Percentiles rank a stretch among this genome's conserved stretches.
Conservation (phyloP, 2,329 filamentous ascomycete species). For the Cladorrhinum sp. region DNA sequence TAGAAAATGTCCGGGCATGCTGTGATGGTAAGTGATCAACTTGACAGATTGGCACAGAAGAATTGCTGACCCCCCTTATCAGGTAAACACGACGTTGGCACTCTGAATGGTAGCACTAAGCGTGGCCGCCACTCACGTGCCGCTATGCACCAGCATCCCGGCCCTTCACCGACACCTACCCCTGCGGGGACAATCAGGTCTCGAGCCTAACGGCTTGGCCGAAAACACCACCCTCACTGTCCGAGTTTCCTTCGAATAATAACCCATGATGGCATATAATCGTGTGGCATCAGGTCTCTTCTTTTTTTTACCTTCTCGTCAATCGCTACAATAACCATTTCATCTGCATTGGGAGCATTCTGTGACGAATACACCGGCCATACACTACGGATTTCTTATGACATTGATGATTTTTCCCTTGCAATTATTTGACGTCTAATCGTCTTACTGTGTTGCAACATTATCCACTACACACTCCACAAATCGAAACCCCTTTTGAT, state of each 20-base stretch:
- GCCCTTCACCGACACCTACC: conserved; percentile 26
- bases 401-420: conserved; percentile 25
- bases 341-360: conserved; percentile 21
- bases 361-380: conserved; percentile 27
- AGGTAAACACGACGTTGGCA: conserved; percentile 74
- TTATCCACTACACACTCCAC: background rate
- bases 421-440: background rate
- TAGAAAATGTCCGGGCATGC: conserved; percentile 95
- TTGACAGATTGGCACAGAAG: background rate
- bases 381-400: conserved; percentile 28
- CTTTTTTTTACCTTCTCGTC: conserved; percentile 18
- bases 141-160: conserved; percentile 31
- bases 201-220: conserved; percentile 23
- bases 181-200: conserved; percentile 29
- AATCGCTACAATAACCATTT: conserved; percentile 25
- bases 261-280: conserved; percentile 11
- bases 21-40: conserved; percentile 77
- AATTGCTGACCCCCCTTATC: conserved; percentile 24
- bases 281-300: conserved; percentile 14
- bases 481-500: background rate
- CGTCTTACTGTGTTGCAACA: background rate
- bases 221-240: background rate
- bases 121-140: conserved; percentile 41
- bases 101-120: conserved; percentile 48
- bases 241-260: conserved; percentile 22